A percentile compares a stretch with the other conserved stretches of the same genome.
Evolutionary conservation across 2,329 filamentous ascomycete species (phyloP).

Genomic region (Exophiala bonariae): DNA sequence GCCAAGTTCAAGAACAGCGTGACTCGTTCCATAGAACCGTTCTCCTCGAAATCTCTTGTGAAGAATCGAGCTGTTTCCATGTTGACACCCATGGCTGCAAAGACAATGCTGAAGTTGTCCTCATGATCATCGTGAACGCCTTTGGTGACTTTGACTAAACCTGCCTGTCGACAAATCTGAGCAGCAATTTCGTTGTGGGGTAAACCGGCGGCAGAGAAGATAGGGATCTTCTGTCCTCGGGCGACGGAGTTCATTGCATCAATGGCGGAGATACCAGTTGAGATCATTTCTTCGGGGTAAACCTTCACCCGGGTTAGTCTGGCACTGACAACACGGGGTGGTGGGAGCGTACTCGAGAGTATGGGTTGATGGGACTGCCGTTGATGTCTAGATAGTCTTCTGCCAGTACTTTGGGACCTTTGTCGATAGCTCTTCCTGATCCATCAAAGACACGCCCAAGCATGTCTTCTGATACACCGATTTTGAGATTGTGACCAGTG

Average conservation of each 20-base stretch:
- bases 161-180: conserved; percentile 96
- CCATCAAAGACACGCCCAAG: conserved; percentile 98
- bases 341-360: conserved; percentile 71
- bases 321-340: not conserved
- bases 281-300: conserved; percentile 99
- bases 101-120: conserved; percentile 99
- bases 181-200: conserved; percentile 99
- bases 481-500: conserved; percentile 93
- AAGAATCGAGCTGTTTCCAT: conserved; percentile 99
- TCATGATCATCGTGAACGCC: conserved; percentile 94
- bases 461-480: conserved; percentile 99
- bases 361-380: conserved; percentile 97
- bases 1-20: conserved; percentile 99
- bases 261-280: conserved; percentile 97
- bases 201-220: conserved; percentile 96
- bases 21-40: conserved; percentile 94
- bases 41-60: conserved; percentile 97
- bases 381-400: conserved; percentile 99
- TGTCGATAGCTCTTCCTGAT: conserved; percentile 96
- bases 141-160: conserved; percentile 92
- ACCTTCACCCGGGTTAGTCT: conserved; percentile 57
- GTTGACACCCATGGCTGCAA: conserved; percentile 99
- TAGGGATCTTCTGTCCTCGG: conserved; percentile 98
- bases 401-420: conserved; percentile 95
- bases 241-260: conserved; percentile 98